A percentile compares a stretch with the other conserved stretches of the same genome.
Evolutionary conservation across 305 asterid genomes (phyloP).

Genomic region (Ilex paraguariensis): DNA sequence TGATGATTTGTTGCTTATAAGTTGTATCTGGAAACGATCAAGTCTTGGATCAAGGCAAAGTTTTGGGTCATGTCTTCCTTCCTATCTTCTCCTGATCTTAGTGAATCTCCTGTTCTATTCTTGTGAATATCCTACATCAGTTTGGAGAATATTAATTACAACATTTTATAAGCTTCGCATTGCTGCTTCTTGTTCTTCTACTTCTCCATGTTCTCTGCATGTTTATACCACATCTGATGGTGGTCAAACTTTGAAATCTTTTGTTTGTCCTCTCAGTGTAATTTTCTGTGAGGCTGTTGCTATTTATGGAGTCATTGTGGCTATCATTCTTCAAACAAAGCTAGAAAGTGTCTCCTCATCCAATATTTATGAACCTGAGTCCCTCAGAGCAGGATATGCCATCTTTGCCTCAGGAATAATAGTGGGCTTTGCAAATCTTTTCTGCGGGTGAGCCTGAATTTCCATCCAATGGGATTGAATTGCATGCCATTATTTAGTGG

Average conservation of each 20-base stretch:
- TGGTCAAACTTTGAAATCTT: constrained; percentile 8
- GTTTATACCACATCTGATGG: neutral
- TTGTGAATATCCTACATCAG: constrained; percentile 2
- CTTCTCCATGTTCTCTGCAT: neutral
- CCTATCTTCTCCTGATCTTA: too few species aligned
- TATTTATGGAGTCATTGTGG: constrained; percentile 96
- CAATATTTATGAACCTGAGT: constrained; percentile 73
- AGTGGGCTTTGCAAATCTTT: constrained; percentile 96
- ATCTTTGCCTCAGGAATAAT: constrained; percentile 97
- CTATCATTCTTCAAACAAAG: constrained; percentile 98
- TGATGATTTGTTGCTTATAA: too few species aligned
- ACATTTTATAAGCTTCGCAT: too few species aligned
- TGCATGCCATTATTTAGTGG: constrained; percentile 1
- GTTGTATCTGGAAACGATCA: too few species aligned
- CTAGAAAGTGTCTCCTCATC: constrained; percentile 82
- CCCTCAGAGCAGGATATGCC: constrained; percentile 96
- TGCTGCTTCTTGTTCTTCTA: neutral
- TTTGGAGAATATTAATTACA: too few species aligned
- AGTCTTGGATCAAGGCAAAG: too few species aligned
- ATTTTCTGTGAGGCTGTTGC: constrained; percentile 99
- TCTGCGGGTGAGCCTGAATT: constrained; percentile 72
- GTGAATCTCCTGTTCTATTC: neutral
- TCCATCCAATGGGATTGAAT: neutral
- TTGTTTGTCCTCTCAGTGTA: constrained; percentile 47
- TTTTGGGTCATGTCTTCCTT: too few species aligned